Conservation (phyloP, 23 red algal genomes). For the Chondrus crispus region DNA sequence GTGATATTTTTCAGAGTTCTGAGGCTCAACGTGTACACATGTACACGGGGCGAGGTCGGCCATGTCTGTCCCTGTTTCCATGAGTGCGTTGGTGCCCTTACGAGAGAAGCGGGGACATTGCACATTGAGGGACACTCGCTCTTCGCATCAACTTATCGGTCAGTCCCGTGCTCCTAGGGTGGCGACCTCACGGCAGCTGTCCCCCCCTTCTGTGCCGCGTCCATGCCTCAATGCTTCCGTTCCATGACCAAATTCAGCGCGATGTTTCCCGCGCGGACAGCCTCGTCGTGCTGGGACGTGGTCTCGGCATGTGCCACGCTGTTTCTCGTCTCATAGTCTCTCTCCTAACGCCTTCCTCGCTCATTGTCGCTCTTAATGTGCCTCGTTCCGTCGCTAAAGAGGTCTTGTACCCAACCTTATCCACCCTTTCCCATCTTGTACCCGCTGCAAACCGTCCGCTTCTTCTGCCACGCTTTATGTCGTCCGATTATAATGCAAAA, state of each 20-base stretch:
- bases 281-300: conserved; percentile 34
- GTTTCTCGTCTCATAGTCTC: conserved; percentile 9
- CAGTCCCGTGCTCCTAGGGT: too few species aligned
- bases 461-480: conserved; percentile 62
- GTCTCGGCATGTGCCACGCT: conserved; percentile 52
- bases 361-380: conserved; percentile 50
- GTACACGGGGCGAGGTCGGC: too few species aligned
- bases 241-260: conserved; percentile 24
- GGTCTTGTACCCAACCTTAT: conserved; percentile 1
- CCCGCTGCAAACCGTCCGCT: not conserved
- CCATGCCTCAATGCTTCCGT: conserved; percentile 57
- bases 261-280: conserved; percentile 30
- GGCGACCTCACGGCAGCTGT: too few species aligned
- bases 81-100: too few species aligned
- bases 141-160: too few species aligned
- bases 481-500: conserved; percentile 34
- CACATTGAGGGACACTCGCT: too few species aligned
- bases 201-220: too few species aligned
- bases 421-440: not conserved
- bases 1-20: too few species aligned
- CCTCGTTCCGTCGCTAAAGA: not conserved
- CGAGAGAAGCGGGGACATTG: too few species aligned
- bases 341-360: not conserved
- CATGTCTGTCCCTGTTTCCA: too few species aligned
- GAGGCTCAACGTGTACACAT: too few species aligned